These are phyloP conservation scores for Chlorella sp. DNA, from an alignment of 139 green algal species.

Conservation along the genomic window DNA sequence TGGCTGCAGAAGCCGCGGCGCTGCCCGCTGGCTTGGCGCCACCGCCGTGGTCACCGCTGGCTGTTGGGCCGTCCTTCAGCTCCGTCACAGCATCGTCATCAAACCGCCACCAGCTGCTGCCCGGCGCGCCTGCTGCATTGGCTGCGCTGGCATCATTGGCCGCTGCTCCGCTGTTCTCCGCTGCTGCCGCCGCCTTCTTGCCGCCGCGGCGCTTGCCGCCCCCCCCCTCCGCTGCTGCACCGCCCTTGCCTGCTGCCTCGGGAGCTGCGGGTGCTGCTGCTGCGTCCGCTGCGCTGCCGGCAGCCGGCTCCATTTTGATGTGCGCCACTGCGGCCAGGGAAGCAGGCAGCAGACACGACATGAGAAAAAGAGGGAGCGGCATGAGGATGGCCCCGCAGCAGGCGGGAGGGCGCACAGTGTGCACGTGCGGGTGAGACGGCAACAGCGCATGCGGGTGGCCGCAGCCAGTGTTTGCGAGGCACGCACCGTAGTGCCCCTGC, in stretches of 20 bases:
- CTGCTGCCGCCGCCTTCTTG: background rate
- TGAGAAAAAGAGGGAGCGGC: background rate
- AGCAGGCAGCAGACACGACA: no score
- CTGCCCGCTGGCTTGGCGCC: conserved; percentile 17
- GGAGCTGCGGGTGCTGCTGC: background rate
- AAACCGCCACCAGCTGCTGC: conserved; percentile 84
- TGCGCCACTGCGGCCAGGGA: conserved; percentile 51
- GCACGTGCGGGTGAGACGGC: no score
- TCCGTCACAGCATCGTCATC: conserved; percentile 78
- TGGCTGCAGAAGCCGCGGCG: background rate
- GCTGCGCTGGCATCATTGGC: conserved; percentile 19
- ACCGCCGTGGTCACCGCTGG: conserved; percentile 54
- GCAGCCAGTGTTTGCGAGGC: no score
- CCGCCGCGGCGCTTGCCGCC: background rate
- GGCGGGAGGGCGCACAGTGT: no score
- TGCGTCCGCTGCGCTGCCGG: background rate
- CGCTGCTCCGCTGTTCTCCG: background rate
- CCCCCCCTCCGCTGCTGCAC: background rate
- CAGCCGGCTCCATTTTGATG: conserved; percentile 31
- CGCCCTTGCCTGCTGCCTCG: background rate
- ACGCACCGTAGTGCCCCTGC: conserved; percentile 85
- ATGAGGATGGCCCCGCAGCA: no score
- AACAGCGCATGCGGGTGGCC: no score
- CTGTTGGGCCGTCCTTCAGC: conserved; percentile 57
- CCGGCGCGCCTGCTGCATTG: conserved; percentile 35